Base-by-base conservation (phyloP, 2,329 filamentous ascomycete species). In the Aspergillus brunneoviolaceus region DNA sequence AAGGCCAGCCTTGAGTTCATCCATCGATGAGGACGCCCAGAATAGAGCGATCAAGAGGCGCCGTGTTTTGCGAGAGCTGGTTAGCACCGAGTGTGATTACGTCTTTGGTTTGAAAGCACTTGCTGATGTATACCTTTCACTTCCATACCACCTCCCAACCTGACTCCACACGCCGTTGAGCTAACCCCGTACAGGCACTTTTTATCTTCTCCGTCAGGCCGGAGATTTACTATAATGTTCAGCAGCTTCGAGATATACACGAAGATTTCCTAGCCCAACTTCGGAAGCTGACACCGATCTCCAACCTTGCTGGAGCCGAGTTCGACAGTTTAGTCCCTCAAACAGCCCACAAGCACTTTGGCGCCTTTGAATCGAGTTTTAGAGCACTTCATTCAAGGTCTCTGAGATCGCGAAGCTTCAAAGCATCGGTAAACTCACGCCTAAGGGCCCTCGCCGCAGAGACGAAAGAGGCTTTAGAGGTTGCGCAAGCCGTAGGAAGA, bases 11-110 rank as follows among this genome's bases (percentile, higher is more conserved):
- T 73, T 80, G 19, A 80, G 76, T 12, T 77, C 78, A 16, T 72
- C 79, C 12, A 73, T 87, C 11, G 92, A 96, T 65, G 84, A 88
- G 60, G 87, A 83, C 31, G 87, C 89, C n/a, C 84, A 85, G 48
- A 84, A 87, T 65, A 86, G 93, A 56, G 86, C 91, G 1, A 76
- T 90, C 21, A 89, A 92, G 69, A 86, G 95, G 62, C 86, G 91
- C 14, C 87, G 88, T 63, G 87, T 96, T 45, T 77, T 98, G 39
- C 90, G 95, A 71, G 95, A 98, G 76, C 80, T 98, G 54, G 86
- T 97, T 62, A 84, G 79, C 59, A 96, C 93, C 0, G 95, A 98
- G 74, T 90, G 95, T 72, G 87, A 89, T 69, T 98, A 98, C 72
- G 88, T 98, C 67, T 86, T 88, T 16, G 94, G 96, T 69, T 77